phyloP scores from a whole-genome alignment of 805 yeast species.

The Metschnikowia arizonensis region DNA sequence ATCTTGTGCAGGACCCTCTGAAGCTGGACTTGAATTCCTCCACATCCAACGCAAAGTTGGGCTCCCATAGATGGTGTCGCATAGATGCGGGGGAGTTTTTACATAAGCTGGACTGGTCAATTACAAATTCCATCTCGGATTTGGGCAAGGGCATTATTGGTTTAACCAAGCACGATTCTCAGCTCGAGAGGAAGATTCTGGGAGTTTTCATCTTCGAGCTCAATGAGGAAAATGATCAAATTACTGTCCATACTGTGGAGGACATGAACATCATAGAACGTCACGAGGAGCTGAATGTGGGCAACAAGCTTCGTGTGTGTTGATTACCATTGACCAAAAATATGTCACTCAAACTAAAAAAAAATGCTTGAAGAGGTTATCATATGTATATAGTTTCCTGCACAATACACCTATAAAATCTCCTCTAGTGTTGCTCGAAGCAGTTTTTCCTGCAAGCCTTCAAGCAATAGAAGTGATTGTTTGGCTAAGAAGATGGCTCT shows the following conservation, averaged over 20 bases:
- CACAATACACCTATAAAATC: slow-evolving; percentile 1
- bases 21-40: slow-evolving; percentile 12
- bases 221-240: slow-evolving; percentile 48
- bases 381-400: slow-evolving; percentile 8
- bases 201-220: slow-evolving; percentile 69
- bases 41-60: slow-evolving; percentile 38
- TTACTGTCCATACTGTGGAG: slow-evolving; percentile 64
- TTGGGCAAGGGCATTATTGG: slow-evolving; percentile 34
- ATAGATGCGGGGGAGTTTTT: slow-evolving; percentile 25
- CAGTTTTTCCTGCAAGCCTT: slow-evolving; percentile 5
- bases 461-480: slow-evolving; percentile 9
- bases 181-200: slow-evolving; percentile 38
- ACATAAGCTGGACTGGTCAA: slow-evolving; percentile 15
- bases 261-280: slow-evolving; percentile 56
- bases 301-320: slow-evolving; percentile 16
- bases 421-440: slow-evolving; percentile 3
- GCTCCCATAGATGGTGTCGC: slow-evolving; percentile 40
- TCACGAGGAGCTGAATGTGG: slow-evolving; percentile 9
- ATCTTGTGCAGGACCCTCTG: slow-evolving; percentile 24
- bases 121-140: slow-evolving; percentile 25
- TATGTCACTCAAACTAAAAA: background rate
- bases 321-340: background rate
- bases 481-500: slow-evolving; percentile 9
- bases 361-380: background rate
- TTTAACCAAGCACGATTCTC: slow-evolving; percentile 22